A percentile compares a stretch with the other conserved stretches of the same genome.
phyloP scores from a whole-genome alignment of 116 monocot species.

The Dioscorea cayenensis region DNA sequence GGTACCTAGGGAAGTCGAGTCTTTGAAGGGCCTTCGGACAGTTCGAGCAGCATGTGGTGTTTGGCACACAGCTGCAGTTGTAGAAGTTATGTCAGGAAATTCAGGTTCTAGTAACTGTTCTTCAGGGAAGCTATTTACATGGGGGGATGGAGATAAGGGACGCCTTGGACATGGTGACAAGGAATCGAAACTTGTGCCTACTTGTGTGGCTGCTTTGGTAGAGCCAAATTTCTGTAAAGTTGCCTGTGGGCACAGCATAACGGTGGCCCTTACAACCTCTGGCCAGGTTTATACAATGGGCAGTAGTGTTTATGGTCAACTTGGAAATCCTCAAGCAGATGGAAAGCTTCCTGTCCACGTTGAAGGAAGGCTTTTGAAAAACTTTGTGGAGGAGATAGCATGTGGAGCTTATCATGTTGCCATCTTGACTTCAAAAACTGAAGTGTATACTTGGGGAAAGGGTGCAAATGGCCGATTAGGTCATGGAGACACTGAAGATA shows the following conservation, averaged over 20 bases:
- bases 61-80: slow-evolving; percentile 98
- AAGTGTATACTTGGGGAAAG: slow-evolving; percentile 99
- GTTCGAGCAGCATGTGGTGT: slow-evolving; percentile 89
- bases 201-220: slow-evolving; percentile 84
- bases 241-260: slow-evolving; percentile 92
- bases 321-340: slow-evolving; percentile 80
- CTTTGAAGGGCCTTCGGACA: slow-evolving; percentile 80
- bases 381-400: slow-evolving; percentile 85
- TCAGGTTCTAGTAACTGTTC: slow-evolving; percentile 78
- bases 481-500: slow-evolving; percentile 84
- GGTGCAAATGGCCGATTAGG: slow-evolving; percentile 92
- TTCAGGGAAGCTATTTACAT: slow-evolving; percentile 89
- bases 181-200: slow-evolving; percentile 76
- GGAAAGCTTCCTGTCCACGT: slow-evolving; percentile 77
- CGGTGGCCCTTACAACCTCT: slow-evolving; percentile 81
- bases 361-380: slow-evolving; percentile 74
- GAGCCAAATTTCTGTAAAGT: slow-evolving; percentile 91
- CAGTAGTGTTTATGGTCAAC: slow-evolving; percentile 90
- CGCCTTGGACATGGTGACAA: slow-evolving; percentile 92
- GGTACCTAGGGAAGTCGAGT: slow-evolving; percentile 79
- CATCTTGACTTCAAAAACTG: slow-evolving; percentile 84
- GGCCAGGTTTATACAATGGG: slow-evolving; percentile 97
- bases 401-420: slow-evolving; percentile 98
- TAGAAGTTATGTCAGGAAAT: slow-evolving; percentile 81
- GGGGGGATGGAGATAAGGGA: slow-evolving; percentile 97